These are phyloP conservation scores for Picochlorum sp. DNA, from an alignment of 139 green algal genomes.

Conservation along the genomic window DNA sequence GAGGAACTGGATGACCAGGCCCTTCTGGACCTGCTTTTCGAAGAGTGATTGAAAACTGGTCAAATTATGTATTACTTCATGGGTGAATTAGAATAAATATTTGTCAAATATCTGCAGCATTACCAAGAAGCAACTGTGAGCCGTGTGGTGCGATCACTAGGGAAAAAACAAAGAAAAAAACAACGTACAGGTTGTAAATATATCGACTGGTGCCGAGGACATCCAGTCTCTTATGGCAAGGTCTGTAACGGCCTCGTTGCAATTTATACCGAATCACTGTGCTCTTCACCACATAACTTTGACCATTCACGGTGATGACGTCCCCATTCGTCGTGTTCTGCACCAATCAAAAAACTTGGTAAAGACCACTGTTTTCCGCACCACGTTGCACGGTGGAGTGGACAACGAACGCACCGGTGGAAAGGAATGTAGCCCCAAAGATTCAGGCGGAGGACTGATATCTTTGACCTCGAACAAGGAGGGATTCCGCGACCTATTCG, in stretches of 20 bases:
- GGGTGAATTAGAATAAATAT: background rate
- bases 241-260: conserved; percentile 31
- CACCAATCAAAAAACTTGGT: background rate
- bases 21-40: conserved; percentile 1
- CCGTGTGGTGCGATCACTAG: background rate
- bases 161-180: background rate
- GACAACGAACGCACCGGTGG: conserved; percentile 17
- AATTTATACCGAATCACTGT: conserved; percentile 39
- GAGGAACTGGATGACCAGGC: background rate
- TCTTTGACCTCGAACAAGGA: conserved; percentile 29
- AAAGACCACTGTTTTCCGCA: background rate
- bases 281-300: conserved; percentile 22
- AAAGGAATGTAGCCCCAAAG: conserved; percentile 34
- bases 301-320: conserved; percentile 35
- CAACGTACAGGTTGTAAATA: conserved; percentile 10
- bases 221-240: conserved; percentile 35
- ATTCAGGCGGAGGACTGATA: conserved; percentile 25
- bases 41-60: background rate
- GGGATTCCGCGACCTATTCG: no score
- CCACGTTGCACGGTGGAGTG: background rate
- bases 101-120: background rate
- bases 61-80: background rate
- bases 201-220: conserved; percentile 29
- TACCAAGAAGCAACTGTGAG: background rate
- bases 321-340: conserved; percentile 48